Percentiles rank a stretch among this genome's conserved stretches.
Conservation (phyloP, 768 basidiomycete species). For the Ramaria sp. region DNA sequence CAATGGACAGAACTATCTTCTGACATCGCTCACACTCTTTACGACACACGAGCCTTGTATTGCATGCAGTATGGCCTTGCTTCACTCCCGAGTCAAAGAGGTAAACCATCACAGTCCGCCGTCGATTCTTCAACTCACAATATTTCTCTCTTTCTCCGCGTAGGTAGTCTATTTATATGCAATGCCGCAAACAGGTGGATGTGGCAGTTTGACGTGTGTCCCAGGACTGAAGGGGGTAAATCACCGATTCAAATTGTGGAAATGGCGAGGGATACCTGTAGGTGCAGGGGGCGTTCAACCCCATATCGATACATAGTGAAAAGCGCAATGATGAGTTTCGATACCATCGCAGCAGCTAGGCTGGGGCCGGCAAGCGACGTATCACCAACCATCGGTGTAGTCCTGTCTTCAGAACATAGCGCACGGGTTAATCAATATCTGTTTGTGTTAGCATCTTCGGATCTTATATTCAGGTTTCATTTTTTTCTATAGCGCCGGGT, state of each 20-base stretch:
- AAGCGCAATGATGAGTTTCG: too few species aligned
- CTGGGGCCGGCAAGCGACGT: too few species aligned
- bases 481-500: too few species aligned
- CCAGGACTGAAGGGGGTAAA: conserved; percentile 81
- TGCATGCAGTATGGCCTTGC: conserved; percentile 94
- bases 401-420: too few species aligned
- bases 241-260: conserved; percentile 69
- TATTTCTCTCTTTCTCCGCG: conserved; percentile 26
- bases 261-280: conserved; percentile 33
- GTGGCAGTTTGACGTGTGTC: conserved; percentile 65
- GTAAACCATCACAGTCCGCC: conserved; percentile 23
- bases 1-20: conserved; percentile 81
- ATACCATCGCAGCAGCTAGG: too few species aligned
- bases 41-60: conserved; percentile 94
- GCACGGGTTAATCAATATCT: too few species aligned
- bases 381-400: too few species aligned
- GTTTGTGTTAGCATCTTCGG: too few species aligned
- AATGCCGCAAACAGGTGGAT: conserved; percentile 77
- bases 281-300: not conserved
- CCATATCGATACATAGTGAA: not conserved
- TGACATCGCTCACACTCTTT: conserved; percentile 79
- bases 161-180: conserved; percentile 49
- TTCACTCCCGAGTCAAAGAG: conserved; percentile 90
- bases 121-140: conserved; percentile 1
- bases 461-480: too few species aligned